Percentiles rank a stretch among this genome's conserved stretches.
Evolutionary conservation across 1,284 basidiomycete genomes (phyloP).

Genomic region (Fomitopsis betulina): DNA sequence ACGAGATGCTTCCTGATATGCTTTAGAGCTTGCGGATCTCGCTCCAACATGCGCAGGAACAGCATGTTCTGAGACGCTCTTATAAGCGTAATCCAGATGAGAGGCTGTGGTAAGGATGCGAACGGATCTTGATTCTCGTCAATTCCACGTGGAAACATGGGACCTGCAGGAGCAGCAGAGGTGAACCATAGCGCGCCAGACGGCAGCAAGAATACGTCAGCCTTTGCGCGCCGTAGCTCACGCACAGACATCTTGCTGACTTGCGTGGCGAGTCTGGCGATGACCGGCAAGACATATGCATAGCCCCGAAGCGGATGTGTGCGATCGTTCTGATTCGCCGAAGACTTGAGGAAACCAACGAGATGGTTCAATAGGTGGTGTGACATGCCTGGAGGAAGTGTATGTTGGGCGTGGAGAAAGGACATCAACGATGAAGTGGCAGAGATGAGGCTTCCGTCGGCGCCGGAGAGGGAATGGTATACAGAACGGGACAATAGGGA

Average conservation of each 20-base stretch:
- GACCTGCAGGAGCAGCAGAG: slow-evolving; percentile 41
- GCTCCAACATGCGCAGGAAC: slow-evolving; percentile 60
- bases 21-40: slow-evolving; percentile 69
- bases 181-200: slow-evolving; percentile 66
- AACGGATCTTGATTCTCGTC: slow-evolving; percentile 38
- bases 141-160: slow-evolving; percentile 55
- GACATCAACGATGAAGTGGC: slow-evolving; percentile 48
- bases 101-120: slow-evolving; percentile 40
- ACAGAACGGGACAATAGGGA: slow-evolving; percentile 58
- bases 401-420: slow-evolving; percentile 48
- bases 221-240: slow-evolving; percentile 71
- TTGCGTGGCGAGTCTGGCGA: slow-evolving; percentile 55
- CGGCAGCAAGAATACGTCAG: slow-evolving; percentile 69
- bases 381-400: slow-evolving; percentile 61
- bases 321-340: slow-evolving; percentile 42
- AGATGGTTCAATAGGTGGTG: slow-evolving; percentile 69
- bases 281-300: slow-evolving; percentile 49
- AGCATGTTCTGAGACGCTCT: slow-evolving; percentile 72
- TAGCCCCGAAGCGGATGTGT: slow-evolving; percentile 46
- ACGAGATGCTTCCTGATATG: slow-evolving; percentile 67
- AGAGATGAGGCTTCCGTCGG: slow-evolving; percentile 39
- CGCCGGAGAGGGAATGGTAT: slow-evolving; percentile 53
- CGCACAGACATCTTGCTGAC: slow-evolving; percentile 72
- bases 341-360: slow-evolving; percentile 63
- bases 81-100: slow-evolving; percentile 58